Conservation (phyloP, 2,329 filamentous ascomycete species). For the Colletotrichum sp. region DNA sequence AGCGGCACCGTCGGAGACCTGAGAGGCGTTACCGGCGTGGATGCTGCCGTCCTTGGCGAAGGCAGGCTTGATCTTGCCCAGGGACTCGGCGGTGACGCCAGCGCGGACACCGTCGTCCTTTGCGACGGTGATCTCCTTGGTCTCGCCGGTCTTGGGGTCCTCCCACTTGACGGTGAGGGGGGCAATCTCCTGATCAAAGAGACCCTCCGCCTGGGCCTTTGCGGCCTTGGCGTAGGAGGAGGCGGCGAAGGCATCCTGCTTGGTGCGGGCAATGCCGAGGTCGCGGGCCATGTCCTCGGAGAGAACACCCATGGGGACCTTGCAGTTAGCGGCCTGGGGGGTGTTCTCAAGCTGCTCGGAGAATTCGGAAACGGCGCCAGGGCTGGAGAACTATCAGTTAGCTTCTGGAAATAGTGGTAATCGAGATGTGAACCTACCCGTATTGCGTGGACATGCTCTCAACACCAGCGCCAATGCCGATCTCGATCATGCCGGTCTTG, state of each 20-base stretch:
- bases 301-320: slow-evolving; percentile 93
- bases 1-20: slow-evolving; percentile 94
- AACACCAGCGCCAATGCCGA: slow-evolving; percentile 92
- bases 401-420: neutral
- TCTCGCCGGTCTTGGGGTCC: slow-evolving; percentile 89
- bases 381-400: slow-evolving; percentile 49
- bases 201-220: slow-evolving; percentile 83
- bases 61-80: slow-evolving; percentile 89
- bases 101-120: slow-evolving; percentile 87
- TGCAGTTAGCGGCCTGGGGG: slow-evolving; percentile 90
- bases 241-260: slow-evolving; percentile 95
- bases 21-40: slow-evolving; percentile 94
- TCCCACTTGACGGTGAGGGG: slow-evolving; percentile 87
- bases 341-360: slow-evolving; percentile 84
- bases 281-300: slow-evolving; percentile 96
- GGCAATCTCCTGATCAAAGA: slow-evolving; percentile 90
- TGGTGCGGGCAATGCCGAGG: slow-evolving; percentile 70
- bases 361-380: slow-evolving; percentile 89
- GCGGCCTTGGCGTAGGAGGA: slow-evolving; percentile 88
- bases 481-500: slow-evolving; percentile 88
- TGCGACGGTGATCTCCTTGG: slow-evolving; percentile 80
- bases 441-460: slow-evolving; percentile 97
- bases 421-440: slow-evolving; percentile 60
- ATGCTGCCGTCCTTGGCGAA: slow-evolving; percentile 93
- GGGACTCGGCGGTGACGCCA: slow-evolving; percentile 84